phyloP scores from a whole-genome alignment of 2,329 filamentous ascomycete genomes.

The Sporothrix pallida region DNA sequence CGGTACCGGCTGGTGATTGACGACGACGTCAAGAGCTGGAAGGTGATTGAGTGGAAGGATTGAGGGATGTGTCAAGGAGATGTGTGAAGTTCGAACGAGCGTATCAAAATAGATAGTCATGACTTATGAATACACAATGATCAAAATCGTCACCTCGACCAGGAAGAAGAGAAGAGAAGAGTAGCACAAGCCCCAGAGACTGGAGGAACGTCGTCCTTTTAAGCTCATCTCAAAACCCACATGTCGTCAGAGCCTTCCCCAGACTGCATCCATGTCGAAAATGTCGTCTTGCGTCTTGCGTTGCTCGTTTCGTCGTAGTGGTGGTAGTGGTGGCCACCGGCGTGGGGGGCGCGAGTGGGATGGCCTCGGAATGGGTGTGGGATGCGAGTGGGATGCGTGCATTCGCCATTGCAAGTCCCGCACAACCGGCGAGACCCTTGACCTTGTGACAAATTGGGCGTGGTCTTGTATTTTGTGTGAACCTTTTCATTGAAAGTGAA shows the following conservation, averaged over 20 bases:
- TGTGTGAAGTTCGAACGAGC: neutral
- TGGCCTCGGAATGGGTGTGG: conserved; percentile 7
- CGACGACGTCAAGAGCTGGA: conserved; percentile 69
- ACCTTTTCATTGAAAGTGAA: too few species aligned
- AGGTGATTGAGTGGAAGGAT: conserved; percentile 50
- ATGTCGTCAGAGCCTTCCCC: conserved; percentile 25
- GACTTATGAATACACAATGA: conserved; percentile 19
- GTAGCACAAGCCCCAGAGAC: neutral
- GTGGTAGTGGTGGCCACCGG: conserved; percentile 31
- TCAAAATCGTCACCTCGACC: neutral
- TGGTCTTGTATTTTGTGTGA: neutral
- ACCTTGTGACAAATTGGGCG: neutral
- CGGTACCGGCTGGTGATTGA: conserved; percentile 71
- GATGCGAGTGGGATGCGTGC: conserved; percentile 29
- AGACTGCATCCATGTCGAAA: neutral
- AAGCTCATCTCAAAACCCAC: conserved; percentile 11
- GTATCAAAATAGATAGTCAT: neutral
- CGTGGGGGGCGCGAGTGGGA: conserved; percentile 31
- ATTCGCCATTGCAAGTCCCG: conserved; percentile 21
- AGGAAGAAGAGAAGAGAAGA: neutral
- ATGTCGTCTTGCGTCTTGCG: conserved; percentile 7
- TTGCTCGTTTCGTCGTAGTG: conserved; percentile 27
- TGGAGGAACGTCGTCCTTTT: conserved; percentile 17
- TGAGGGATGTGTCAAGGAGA: neutral
- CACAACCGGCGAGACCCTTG: neutral